Conservation (phyloP, 2,329 filamentous ascomycete genomes). For the Dothideomycetidae sp. region DNA sequence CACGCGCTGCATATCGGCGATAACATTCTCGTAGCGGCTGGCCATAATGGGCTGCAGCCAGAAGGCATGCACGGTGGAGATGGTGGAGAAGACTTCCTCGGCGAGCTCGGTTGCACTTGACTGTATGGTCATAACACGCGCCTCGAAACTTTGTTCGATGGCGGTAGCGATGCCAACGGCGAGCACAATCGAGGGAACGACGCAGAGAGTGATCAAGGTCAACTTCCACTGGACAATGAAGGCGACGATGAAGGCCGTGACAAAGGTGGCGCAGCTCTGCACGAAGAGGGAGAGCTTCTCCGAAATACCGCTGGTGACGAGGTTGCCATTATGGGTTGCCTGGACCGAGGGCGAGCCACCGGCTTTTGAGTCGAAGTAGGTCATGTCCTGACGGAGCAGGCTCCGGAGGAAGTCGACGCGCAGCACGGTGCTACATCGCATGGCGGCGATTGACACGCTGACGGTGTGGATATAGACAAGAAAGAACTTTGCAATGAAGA, state of each 20-base stretch:
- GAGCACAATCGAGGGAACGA: conserved; percentile 47
- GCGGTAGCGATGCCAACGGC: conserved; percentile 41
- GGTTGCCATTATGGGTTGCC: conserved; percentile 50
- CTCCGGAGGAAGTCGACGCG: conserved; percentile 46
- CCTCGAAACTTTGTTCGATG: conserved; percentile 38
- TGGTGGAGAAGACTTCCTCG: conserved; percentile 47
- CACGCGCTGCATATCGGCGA: conserved; percentile 33
- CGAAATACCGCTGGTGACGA: conserved; percentile 52
- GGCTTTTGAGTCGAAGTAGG: conserved; percentile 54
- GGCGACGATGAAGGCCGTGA: conserved; percentile 52
- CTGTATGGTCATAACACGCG: conserved; percentile 39
- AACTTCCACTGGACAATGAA: conserved; percentile 50
- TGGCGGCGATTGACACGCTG: conserved; percentile 33
- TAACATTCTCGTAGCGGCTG: conserved; percentile 42
- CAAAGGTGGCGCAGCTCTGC: conserved; percentile 48
- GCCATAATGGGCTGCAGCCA: conserved; percentile 47
- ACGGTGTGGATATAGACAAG: conserved; percentile 40
- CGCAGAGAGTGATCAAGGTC: conserved; percentile 47
- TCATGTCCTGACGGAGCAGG: conserved; percentile 46
- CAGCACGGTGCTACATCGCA: too few relatives aligned
- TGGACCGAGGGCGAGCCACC: conserved; percentile 46
- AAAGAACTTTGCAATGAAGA: conserved; percentile 51
- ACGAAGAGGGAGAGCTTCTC: conserved; percentile 57
- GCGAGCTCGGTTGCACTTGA: conserved; percentile 48
- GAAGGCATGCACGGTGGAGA: conserved; percentile 46